Evolutionary conservation across 2,329 filamentous ascomycete genomes (phyloP).

Genomic region (Alternaria longipes): DNA sequence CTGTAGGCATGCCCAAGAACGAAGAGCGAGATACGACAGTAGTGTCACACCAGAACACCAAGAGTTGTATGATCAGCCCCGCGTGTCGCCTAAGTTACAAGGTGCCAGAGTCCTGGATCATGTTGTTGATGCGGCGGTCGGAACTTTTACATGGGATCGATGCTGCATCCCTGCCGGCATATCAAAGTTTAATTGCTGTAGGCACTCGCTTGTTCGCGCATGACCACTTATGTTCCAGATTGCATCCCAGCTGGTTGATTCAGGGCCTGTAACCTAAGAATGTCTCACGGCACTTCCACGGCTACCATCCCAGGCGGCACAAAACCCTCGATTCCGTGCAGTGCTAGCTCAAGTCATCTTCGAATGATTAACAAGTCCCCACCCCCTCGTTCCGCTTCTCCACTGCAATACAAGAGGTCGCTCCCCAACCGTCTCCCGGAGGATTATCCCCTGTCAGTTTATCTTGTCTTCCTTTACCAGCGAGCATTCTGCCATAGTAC

Average conservation of each 20-base stretch:
- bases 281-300: neutral
- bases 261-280: neutral
- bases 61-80: neutral
- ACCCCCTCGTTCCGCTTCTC: neutral
- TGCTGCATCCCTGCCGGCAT: neutral
- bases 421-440: neutral
- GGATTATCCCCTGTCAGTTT: neutral
- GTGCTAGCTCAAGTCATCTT: neutral
- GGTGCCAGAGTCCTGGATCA: neutral
- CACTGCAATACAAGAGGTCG: neutral
- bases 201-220: neutral
- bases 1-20: neutral
- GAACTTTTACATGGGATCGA: neutral
- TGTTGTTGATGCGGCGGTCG: neutral
- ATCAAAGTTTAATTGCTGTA: neutral
- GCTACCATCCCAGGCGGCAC: neutral
- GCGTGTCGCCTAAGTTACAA: neutral
- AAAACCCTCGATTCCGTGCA: neutral
- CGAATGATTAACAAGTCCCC: neutral
- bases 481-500: neutral
- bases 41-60: neutral
- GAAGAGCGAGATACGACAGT: neutral
- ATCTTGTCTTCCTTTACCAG: neutral
- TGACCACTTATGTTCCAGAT: neutral
- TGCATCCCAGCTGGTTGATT: neutral